Evolutionary conservation across 805 yeast species (phyloP).

Genomic region (Jamesozyma gamospora): DNA sequence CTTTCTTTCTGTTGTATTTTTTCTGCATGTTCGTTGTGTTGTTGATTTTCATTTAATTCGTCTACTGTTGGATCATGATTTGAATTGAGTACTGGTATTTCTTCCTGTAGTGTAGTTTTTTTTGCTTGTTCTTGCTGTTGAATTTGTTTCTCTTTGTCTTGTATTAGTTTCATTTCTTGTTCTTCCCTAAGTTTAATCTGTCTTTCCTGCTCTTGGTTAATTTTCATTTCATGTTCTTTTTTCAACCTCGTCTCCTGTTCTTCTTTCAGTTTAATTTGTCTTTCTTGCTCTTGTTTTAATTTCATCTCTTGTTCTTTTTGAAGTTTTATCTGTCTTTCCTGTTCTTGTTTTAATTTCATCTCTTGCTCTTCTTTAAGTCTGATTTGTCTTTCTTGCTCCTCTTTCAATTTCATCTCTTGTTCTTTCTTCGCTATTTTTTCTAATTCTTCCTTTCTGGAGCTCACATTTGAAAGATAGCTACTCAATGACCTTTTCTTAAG

Average conservation of each 20-base stretch:
- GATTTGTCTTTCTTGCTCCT: constrained; percentile 1
- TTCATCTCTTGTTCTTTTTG: not conserved
- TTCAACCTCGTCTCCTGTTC: not conserved
- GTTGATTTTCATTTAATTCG: too few species aligned
- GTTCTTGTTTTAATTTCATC: not conserved
- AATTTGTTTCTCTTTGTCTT: too few species aligned
- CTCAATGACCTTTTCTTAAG: constrained; percentile 26
- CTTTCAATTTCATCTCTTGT: constrained; percentile 4
- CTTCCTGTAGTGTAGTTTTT: too few species aligned
- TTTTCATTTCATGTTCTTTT: too few species aligned
- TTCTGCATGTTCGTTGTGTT: too few species aligned
- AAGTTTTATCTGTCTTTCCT: not conserved
- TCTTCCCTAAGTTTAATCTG: too few species aligned
- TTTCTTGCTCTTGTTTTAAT: constrained; percentile 3
- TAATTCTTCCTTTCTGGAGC: constrained; percentile 21
- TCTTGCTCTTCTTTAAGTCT: not conserved
- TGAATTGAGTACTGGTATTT: too few species aligned
- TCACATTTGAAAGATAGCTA: constrained; percentile 26
- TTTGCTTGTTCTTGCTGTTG: too few species aligned
- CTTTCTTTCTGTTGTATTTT: too few species aligned
- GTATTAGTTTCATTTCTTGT: too few species aligned
- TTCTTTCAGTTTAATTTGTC: not conserved
- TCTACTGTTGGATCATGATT: too few species aligned
- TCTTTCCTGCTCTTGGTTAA: too few species aligned
- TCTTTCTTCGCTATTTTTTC: constrained; percentile 14